Evolutionary conservation across 2,329 filamentous ascomycete genomes (phyloP).

Genomic region (Cercospora zeina): DNA sequence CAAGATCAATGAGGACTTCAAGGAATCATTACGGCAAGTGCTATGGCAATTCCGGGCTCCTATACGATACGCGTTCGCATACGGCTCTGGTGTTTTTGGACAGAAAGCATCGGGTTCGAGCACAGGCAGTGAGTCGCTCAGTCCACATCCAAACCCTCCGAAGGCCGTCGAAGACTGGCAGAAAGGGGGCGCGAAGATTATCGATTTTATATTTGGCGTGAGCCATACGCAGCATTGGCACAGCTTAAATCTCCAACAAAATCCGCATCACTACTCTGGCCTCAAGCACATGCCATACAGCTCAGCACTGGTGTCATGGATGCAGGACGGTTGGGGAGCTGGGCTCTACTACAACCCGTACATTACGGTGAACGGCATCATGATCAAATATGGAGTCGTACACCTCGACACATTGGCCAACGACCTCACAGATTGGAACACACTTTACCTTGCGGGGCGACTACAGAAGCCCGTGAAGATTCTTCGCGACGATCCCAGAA

Average conservation of each 20-base stretch:
- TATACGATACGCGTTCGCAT: constrained; percentile 94
- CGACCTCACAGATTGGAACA: constrained; percentile 89
- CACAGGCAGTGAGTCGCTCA: constrained; percentile 53
- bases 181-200: constrained; percentile 88
- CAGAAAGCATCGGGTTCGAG: constrained; percentile 57
- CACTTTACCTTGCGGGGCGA: constrained; percentile 91
- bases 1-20: constrained; percentile 92
- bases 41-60: constrained; percentile 89
- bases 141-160: constrained; percentile 79
- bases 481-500: constrained; percentile 84
- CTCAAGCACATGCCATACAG: constrained; percentile 70
- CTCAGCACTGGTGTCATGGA: constrained; percentile 77
- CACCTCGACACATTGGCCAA: constrained; percentile 85
- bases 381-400: constrained; percentile 98
- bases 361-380: constrained; percentile 86
- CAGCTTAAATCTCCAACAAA: constrained; percentile 82
- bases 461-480: constrained; percentile 98
- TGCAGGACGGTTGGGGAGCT: constrained; percentile 86
- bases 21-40: constrained; percentile 81
- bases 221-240: constrained; percentile 97
- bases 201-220: constrained; percentile 97
- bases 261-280: constrained; percentile 88
- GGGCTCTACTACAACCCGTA: constrained; percentile 98
- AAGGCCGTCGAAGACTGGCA: constrained; percentile 80
- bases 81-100: constrained; percentile 93